These are phyloP conservation scores for Aspergillus luchuensis DNA, from an alignment of 2,329 filamentous ascomycete genomes.

Conservation along the genomic window DNA sequence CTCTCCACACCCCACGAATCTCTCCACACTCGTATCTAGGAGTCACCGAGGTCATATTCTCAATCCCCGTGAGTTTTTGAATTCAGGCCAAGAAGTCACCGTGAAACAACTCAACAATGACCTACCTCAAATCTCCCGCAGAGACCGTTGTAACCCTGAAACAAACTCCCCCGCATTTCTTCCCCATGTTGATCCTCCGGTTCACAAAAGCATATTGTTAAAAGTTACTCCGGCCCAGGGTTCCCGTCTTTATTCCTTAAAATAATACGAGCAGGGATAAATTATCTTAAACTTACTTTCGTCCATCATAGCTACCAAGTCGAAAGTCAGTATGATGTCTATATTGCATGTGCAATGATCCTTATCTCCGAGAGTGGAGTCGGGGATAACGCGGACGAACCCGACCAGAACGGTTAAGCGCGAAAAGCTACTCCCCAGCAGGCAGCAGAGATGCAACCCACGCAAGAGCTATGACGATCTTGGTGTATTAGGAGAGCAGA, in stretches of 20 bases:
- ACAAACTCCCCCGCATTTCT: neutral
- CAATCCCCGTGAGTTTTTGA: neutral
- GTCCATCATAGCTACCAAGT: neutral
- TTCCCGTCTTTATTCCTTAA: too few relatives aligned
- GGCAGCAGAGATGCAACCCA: neutral
- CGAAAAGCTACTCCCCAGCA: neutral
- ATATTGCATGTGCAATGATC: neutral
- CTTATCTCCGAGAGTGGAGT: constrained; percentile 4
- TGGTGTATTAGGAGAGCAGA: neutral
- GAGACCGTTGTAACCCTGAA: neutral
- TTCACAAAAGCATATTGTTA: neutral
- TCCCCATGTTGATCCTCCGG: neutral
- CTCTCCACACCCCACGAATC: neutral
- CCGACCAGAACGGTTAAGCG: neutral
- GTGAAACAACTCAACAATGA: neutral
- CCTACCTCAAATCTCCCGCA: neutral
- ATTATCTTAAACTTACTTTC: neutral
- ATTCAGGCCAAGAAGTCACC: too few relatives aligned
- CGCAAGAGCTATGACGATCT: neutral
- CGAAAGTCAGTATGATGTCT: too few relatives aligned
- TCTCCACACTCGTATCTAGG: neutral
- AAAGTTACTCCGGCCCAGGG: neutral
- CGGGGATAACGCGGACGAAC: neutral
- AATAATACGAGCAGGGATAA: neutral
- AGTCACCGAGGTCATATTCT: neutral